Evolutionary conservation across 345 rosid genomes (phyloP).

Genomic region (Rhodamnia argentea): DNA sequence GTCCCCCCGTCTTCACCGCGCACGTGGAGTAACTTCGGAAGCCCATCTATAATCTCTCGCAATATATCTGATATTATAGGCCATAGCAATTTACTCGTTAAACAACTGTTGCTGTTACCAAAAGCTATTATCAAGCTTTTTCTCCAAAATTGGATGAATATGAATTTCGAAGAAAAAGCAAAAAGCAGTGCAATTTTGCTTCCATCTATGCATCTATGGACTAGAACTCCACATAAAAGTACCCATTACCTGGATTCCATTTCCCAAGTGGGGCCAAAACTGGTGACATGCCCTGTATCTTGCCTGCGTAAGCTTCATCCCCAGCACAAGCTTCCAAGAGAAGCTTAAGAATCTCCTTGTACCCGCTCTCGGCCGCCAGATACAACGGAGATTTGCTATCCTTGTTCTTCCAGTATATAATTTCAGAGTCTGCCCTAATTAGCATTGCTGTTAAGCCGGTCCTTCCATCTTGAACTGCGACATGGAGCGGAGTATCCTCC

Average conservation of each 20-base stretch:
- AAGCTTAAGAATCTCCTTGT: neutral
- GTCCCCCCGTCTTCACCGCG: neutral
- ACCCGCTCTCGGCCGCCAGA: accelerated
- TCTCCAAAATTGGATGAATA: too few relatives aligned
- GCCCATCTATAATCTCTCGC: accelerated
- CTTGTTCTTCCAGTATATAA: neutral
- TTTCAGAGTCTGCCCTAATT: neutral
- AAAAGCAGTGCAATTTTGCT: neutral
- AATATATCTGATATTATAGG: neutral
- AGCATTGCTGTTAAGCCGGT: neutral
- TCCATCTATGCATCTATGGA: neutral
- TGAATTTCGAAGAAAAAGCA: too few relatives aligned
- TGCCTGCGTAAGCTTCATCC: neutral
- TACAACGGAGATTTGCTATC: neutral
- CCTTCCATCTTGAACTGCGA: neutral
- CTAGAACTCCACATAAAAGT: too few relatives aligned
- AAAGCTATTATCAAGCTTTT: too few relatives aligned
- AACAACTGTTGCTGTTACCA: neutral
- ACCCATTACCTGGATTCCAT: too few relatives aligned
- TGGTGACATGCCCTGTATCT: neutral
- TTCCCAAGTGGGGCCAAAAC: neutral
- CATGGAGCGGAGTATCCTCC: neutral
- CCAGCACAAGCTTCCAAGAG: neutral
- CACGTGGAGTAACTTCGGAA: neutral
- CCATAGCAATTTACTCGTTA: too few relatives aligned